Conservation (phyloP, 805 yeast species). For the Candida bentonensis region DNA sequence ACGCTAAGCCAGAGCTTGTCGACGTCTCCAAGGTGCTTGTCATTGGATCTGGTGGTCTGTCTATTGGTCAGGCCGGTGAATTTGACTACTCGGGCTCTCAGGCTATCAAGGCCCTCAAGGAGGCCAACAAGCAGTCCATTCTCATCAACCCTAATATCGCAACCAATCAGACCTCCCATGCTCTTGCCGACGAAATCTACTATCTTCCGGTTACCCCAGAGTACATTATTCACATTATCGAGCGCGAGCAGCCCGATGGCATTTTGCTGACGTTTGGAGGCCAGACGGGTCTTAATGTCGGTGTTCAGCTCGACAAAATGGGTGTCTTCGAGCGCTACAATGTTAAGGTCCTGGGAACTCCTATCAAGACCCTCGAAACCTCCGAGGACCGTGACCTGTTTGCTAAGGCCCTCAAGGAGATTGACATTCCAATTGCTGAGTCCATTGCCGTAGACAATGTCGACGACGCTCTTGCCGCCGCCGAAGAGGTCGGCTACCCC, state of each 20-base stretch:
- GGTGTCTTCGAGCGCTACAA: conserved; percentile 89
- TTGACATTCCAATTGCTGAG: conserved; percentile 88
- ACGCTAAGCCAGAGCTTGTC: conserved; percentile 24
- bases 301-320: conserved; percentile 62
- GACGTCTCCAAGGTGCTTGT: conserved; percentile 84
- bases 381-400: conserved; percentile 97
- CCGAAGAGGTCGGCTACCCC: conserved; percentile 79
- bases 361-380: conserved; percentile 87
- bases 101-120: conserved; percentile 96
- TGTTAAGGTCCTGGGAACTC: conserved; percentile 93
- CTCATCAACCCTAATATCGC: conserved; percentile 97
- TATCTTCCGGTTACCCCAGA: conserved; percentile 96
- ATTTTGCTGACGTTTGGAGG: conserved; percentile 97
- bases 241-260: conserved; percentile 93
- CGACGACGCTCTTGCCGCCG: conserved; percentile 76
- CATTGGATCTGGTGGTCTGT: conserved; percentile 95
- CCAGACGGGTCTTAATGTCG: conserved; percentile 93
- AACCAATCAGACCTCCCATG: conserved; percentile 95
- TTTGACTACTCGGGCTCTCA: conserved; percentile 98
- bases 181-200: conserved; percentile 94
- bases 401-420: conserved; percentile 88
- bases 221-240: conserved; percentile 87
- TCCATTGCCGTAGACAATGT: conserved; percentile 73
- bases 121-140: conserved; percentile 93
- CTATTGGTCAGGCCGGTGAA: conserved; percentile 99